Conservation (phyloP, 2,329 filamentous ascomycete species). For the Pseudocercospora vitis region DNA sequence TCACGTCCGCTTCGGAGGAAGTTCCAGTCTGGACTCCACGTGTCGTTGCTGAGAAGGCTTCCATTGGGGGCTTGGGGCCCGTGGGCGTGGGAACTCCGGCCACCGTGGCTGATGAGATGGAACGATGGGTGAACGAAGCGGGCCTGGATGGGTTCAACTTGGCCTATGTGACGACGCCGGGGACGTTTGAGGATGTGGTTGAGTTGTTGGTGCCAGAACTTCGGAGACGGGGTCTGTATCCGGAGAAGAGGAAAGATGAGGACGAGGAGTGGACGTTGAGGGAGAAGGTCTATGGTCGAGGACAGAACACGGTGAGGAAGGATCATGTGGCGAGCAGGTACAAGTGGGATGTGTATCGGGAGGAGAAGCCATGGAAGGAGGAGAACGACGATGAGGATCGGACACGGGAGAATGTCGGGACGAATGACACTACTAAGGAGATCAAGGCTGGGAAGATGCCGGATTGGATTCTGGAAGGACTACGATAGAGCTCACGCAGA, state of each 20-base stretch:
- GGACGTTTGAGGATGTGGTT: conserved; percentile 55
- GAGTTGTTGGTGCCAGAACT: conserved; percentile 53
- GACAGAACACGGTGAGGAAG: conserved; percentile 56
- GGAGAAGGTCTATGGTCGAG: conserved; percentile 63
- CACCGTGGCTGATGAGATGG: conserved; percentile 51
- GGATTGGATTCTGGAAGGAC: neutral
- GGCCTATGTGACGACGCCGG: conserved; percentile 52
- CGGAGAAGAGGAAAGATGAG: conserved; percentile 29
- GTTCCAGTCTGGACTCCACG: conserved; percentile 49
- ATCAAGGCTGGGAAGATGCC: neutral
- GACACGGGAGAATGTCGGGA: neutral
- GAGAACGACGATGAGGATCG: neutral
- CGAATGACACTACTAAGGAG: neutral
- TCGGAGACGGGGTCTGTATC: conserved; percentile 38
- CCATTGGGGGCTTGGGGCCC: conserved; percentile 53
- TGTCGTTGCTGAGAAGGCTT: conserved; percentile 48
- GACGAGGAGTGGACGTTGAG: conserved; percentile 30
- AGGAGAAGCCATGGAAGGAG: conserved; percentile 41
- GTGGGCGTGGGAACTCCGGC: conserved; percentile 49
- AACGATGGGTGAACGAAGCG: conserved; percentile 48
- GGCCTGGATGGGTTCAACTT: conserved; percentile 48
- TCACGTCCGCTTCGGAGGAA: conserved; percentile 46
- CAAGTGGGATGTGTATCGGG: conserved; percentile 62
- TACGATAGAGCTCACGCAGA: no score
- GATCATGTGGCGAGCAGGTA: conserved; percentile 62